Evolutionary conservation across 805 yeast genomes (phyloP).

Genomic region (Candida coquimbonensis): DNA sequence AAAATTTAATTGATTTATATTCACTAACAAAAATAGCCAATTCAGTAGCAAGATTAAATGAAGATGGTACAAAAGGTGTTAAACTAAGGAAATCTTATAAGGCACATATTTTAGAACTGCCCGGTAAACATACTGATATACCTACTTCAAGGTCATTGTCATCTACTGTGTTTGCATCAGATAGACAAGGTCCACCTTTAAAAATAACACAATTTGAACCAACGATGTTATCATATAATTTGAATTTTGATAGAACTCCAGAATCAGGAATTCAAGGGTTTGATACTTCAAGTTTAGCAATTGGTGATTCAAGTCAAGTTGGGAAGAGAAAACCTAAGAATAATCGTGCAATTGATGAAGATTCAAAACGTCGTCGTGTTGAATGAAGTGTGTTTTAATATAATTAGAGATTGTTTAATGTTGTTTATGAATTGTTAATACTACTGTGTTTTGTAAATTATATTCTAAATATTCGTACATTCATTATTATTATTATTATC

Average conservation of each 20-base stretch:
- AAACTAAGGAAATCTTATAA: conserved; percentile 92
- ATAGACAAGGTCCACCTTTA: conserved; percentile 31
- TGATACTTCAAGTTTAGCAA: conserved; percentile 59
- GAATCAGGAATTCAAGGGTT: conserved; percentile 73
- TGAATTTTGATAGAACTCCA: conserved; percentile 59
- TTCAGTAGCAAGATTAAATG: conserved; percentile 79
- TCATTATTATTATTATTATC: not conserved
- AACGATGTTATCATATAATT: conserved; percentile 38
- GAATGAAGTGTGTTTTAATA: conserved; percentile 6
- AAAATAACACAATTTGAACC: conserved; percentile 44
- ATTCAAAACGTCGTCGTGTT: conserved; percentile 21
- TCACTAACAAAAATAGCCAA: conserved; percentile 60
- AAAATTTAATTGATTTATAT: conserved; percentile 64
- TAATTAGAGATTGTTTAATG: not conserved
- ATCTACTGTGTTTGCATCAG: conserved; percentile 28
- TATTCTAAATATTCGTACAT: not conserved
- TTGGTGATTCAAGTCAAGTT: conserved; percentile 35
- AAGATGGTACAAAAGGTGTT: conserved; percentile 86
- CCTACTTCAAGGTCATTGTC: conserved; percentile 41
- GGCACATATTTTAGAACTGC: conserved; percentile 80
- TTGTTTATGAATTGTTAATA: too few relatives aligned
- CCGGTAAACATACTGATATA: conserved; percentile 63
- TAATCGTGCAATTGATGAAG: conserved; percentile 17
- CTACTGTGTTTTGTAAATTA: not conserved
- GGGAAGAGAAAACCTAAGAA: conserved; percentile 33